Base-by-base conservation (phyloP, 176 grass and related monocot genomes). In the Guadua angustifolia region DNA sequence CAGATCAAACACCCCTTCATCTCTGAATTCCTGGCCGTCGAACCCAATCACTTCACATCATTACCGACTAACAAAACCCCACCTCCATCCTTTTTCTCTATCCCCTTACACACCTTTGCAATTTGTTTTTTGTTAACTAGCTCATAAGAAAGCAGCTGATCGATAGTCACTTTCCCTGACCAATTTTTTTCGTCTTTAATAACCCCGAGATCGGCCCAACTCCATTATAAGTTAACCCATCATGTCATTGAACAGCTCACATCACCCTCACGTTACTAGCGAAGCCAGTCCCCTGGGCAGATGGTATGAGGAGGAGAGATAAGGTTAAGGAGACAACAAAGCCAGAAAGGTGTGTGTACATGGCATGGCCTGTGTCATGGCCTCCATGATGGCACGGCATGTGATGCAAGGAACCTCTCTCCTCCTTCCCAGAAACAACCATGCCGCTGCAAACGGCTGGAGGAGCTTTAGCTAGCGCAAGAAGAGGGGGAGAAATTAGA, bases 121-220 rank as follows among this genome's bases (percentile, higher is more conserved):
- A 60, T n/a, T 57, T 57, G 53, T 57, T 57, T 53, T n/a, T n/a
- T n/a, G 53, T 57, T 57, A 60, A 60, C n/a, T 60, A 12, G 57
- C 10, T 60, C 57, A 60, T 25, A 60, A 25, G 5, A 33, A 64
- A 33, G 61, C 25, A 33, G 25, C 60, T 29, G 26, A 29, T 53
- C 3, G 51, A 17, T 33, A 15, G 25, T 33, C 61, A 64, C 25
- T 16, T 33, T 33, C 25, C 61, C 25, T 7, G 26, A 12, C 61
- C 33, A 62, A 33, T 16, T 16, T 64, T 15, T 32, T 32, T 12
- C n/a, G 7, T 10, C 9, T 57, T 57, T 33, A 33, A 64, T 33
- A 33, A 64, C 13, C 5, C 61, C 13, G 61, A 33, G 25, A 64
- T 64, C 13, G 25, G 25, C 61, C 61, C 15, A 16, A 16, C 25